phyloP scores from a whole-genome alignment of 164 flowering plant genomes.

The Umbilicus rupestris region DNA sequence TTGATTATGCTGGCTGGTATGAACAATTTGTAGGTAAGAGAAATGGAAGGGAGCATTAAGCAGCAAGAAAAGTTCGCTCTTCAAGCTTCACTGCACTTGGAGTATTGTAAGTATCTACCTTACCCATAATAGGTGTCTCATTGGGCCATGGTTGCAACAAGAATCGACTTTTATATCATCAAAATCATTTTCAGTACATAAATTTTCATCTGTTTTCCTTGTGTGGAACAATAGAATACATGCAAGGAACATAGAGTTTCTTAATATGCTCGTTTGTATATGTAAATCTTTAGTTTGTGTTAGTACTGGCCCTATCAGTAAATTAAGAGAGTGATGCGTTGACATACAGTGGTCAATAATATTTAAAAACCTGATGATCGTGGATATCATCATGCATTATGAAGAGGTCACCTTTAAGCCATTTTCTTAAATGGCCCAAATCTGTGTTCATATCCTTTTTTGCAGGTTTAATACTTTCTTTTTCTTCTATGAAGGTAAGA shows the following conservation, averaged over 20 bases:
- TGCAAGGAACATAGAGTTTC: neutral
- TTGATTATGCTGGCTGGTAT: neutral
- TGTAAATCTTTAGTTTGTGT: neutral
- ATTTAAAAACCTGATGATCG: neutral
- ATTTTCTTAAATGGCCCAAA: neutral
- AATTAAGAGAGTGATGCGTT: neutral
- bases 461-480: neutral
- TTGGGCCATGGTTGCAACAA: neutral
- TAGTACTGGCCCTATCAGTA: neutral
- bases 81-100: conserved; percentile 45
- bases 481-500: conserved; percentile 35
- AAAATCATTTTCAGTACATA: neutral
- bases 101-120: conserved; percentile 43
- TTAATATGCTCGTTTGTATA: neutral
- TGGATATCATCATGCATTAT: neutral
- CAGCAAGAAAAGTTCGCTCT: conserved; percentile 54
- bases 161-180: neutral
- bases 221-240: neutral
- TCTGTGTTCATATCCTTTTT: neutral
- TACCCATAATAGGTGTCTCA: neutral
- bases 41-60: conserved; percentile 45
- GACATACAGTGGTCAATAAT: too few species aligned
- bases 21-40: conserved; percentile 41
- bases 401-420: neutral
- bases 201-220: neutral